Conservation (phyloP, 306 rosid species). For the Carpinus viminea region DNA sequence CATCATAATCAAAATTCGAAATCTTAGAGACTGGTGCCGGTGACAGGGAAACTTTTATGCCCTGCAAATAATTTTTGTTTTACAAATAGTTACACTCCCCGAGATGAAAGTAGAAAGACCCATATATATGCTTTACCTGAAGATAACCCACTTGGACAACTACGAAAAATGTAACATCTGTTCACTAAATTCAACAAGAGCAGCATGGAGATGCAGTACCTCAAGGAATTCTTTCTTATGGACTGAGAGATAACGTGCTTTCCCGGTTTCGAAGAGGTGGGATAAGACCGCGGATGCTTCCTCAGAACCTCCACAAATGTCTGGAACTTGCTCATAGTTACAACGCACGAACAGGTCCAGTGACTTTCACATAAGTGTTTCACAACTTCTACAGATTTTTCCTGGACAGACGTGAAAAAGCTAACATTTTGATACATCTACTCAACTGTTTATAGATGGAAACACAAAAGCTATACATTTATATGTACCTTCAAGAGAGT, state of each 20-base stretch:
- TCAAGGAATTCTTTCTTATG: slow-evolving; percentile 53
- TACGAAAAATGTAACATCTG: not conserved
- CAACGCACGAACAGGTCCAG: slow-evolving; percentile 66
- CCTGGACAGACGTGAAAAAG: slow-evolving; percentile 40
- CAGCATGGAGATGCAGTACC: slow-evolving; percentile 40
- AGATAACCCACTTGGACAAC: not conserved
- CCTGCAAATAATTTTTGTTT: slow-evolving; percentile 46
- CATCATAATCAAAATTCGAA: slow-evolving; percentile 67
- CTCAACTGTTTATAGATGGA: too few species aligned
- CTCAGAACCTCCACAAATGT: slow-evolving; percentile 63
- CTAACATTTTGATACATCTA: not conserved
- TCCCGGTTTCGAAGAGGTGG: slow-evolving; percentile 63
- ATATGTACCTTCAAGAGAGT: slow-evolving; percentile 59
- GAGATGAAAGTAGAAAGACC: slow-evolving; percentile 4
- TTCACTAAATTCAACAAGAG: not conserved
- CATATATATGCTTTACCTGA: not conserved
- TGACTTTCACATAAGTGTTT: slow-evolving; percentile 58
- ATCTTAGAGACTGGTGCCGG: slow-evolving; percentile 47
- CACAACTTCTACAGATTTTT: slow-evolving; percentile 62
- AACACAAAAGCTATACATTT: not conserved
- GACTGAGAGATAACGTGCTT: slow-evolving; percentile 57
- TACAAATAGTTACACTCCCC: not conserved
- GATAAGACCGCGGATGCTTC: slow-evolving; percentile 68
- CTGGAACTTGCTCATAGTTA: slow-evolving; percentile 71
- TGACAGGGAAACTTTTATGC: slow-evolving; percentile 73